Percentiles rank a stretch among this genome's conserved stretches.
Conservation (phyloP, 1,139 yeast species). For the Ashbya aceris region DNA sequence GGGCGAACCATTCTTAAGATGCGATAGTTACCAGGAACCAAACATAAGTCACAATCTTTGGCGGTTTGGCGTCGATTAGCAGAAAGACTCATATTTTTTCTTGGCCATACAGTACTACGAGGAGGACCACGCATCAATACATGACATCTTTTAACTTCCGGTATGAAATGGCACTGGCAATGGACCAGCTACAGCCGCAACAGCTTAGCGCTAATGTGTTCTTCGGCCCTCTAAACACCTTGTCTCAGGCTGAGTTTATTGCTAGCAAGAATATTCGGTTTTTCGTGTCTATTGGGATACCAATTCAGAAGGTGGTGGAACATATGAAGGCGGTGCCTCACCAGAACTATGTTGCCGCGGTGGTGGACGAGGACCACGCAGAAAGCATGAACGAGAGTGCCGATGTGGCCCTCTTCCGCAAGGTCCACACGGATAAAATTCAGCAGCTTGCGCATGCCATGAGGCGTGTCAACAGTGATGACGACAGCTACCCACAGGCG, state of each 20-base stretch:
- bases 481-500: slow-evolving; percentile 12
- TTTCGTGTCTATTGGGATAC: slow-evolving; percentile 22
- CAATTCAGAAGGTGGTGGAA: slow-evolving; percentile 20
- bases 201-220: slow-evolving; percentile 28
- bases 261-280: slow-evolving; percentile 17
- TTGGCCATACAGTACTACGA: background rate
- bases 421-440: slow-evolving; percentile 5
- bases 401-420: slow-evolving; percentile 3
- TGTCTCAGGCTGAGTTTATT: slow-evolving; percentile 26
- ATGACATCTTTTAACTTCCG: slow-evolving; percentile 17
- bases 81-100: background rate
- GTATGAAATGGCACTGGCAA: slow-evolving; percentile 23
- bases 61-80: background rate
- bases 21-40: too few relatives aligned
- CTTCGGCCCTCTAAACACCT: slow-evolving; percentile 31
- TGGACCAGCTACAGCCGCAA: slow-evolving; percentile 24
- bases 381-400: slow-evolving; percentile 10
- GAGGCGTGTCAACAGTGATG: background rate
- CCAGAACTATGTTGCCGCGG: slow-evolving; percentile 17
- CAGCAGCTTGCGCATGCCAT: background rate
- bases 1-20: too few relatives aligned
- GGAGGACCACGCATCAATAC: background rate
- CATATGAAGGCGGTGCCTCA: slow-evolving; percentile 20
- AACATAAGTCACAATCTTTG: background rate
- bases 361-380: slow-evolving; percentile 15